Conservation (phyloP, 768 basidiomycete species). For the Boletus sensibilis region DNA sequence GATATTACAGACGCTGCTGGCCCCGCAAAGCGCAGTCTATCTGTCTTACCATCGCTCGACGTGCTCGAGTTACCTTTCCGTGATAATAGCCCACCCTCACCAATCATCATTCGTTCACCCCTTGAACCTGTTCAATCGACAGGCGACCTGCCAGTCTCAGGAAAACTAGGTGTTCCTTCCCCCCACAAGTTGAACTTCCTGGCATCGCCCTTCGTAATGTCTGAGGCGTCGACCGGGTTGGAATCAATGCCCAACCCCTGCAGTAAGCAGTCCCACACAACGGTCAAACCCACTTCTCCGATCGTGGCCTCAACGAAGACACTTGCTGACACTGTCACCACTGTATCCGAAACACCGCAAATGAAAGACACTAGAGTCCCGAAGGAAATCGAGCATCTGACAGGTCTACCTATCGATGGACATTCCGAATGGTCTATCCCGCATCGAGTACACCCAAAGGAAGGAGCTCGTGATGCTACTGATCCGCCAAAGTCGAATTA, state of each 20-base stretch:
- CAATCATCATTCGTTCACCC: slow-evolving; percentile 24
- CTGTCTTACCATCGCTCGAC: slow-evolving; percentile 14
- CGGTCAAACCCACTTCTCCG: slow-evolving; percentile 1
- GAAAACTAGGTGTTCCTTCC: neutral
- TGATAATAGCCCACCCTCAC: slow-evolving; percentile 18
- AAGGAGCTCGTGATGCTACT: neutral
- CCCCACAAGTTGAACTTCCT: slow-evolving; percentile 9
- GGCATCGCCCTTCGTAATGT: slow-evolving; percentile 16
- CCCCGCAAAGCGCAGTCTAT: neutral
- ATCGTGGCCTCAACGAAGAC: neutral
- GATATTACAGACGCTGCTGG: slow-evolving; percentile 1
- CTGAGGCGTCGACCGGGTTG: neutral
- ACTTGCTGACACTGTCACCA: neutral
- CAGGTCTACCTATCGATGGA: neutral
- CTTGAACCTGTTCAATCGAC: slow-evolving; percentile 3
- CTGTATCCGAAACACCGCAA: neutral
- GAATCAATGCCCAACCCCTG: slow-evolving; percentile 1
- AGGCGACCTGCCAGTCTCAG: neutral
- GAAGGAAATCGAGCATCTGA: neutral
- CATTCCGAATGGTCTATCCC: neutral
- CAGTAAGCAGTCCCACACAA: neutral
- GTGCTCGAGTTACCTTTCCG: slow-evolving; percentile 11
- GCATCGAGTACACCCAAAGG: neutral
- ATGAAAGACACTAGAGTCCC: neutral
- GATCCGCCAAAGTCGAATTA: slow-evolving; percentile 3